These are phyloP conservation scores for Populus davidiana DNA, from an alignment of 345 rosid genomes.

Conservation along the genomic window DNA sequence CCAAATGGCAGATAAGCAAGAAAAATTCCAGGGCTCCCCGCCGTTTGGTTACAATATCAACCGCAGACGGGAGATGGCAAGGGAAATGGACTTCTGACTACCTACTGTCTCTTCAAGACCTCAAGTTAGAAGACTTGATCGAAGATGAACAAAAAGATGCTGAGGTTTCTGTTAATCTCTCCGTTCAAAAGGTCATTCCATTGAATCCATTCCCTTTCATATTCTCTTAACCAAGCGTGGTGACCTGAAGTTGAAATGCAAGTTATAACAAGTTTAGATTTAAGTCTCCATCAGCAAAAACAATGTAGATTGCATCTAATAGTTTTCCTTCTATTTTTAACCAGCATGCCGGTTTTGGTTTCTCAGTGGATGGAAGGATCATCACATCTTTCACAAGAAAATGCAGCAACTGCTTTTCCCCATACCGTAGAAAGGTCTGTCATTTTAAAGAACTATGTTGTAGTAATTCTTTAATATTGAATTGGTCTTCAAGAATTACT, in stretches of 20 bases:
- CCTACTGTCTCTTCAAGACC: constrained; percentile 57
- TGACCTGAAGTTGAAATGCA: too few species aligned
- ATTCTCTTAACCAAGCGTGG: neutral
- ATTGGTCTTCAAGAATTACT: neutral
- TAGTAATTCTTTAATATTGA: neutral
- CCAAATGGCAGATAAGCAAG: constrained; percentile 17
- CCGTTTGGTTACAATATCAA: constrained; percentile 56
- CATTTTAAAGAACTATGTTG: neutral
- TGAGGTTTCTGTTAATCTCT: constrained; percentile 51
- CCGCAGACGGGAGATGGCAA: constrained; percentile 67
- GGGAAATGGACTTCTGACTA: constrained; percentile 62
- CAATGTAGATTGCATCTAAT: neutral
- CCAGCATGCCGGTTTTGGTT: constrained; percentile 91
- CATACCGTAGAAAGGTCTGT: constrained; percentile 57
- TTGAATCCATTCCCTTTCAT: neutral
- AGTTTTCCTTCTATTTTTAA: neutral
- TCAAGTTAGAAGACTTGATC: constrained; percentile 59
- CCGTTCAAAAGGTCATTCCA: constrained; percentile 51
- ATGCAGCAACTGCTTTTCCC: constrained; percentile 67
- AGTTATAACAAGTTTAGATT: too few species aligned
- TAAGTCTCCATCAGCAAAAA: neutral
- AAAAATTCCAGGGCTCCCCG: constrained; percentile 20
- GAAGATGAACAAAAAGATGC: constrained; percentile 52
- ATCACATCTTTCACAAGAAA: constrained; percentile 52
- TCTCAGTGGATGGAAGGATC: constrained; percentile 80